phyloP scores from a whole-genome alignment of 2,329 filamentous ascomycete genomes.

The Xylariaceae sp. region DNA sequence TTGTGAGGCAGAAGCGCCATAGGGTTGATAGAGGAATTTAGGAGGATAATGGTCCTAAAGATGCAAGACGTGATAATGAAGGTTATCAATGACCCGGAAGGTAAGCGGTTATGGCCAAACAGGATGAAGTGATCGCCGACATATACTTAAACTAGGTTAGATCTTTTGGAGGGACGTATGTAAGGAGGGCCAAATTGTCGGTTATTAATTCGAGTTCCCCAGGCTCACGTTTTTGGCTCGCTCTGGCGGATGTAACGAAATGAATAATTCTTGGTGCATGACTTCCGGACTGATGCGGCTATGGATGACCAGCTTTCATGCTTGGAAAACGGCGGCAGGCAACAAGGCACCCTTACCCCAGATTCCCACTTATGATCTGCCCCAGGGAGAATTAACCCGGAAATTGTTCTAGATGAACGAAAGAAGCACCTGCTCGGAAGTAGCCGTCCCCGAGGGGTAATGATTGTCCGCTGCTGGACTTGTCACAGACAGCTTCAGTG shows the following conservation, averaged over 20 bases:
- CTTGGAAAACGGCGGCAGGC: background rate
- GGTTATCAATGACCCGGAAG: conserved; percentile 28
- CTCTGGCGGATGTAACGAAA: conserved; percentile 26
- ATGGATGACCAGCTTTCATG: background rate
- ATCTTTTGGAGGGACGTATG: background rate
- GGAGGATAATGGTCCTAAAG: conserved; percentile 22
- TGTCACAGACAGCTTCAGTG: background rate
- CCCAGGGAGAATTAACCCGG: conserved; percentile 27
- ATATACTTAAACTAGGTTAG: background rate
- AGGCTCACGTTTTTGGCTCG: conserved; percentile 18
- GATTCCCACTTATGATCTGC: conserved; percentile 29
- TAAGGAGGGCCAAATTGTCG: conserved; percentile 3
- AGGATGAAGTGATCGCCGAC: conserved; percentile 22
- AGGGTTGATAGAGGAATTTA: background rate
- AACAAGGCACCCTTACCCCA: conserved; percentile 16
- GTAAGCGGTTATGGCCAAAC: conserved; percentile 27
- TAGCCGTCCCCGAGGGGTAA: conserved; percentile 22
- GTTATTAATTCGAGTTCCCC: conserved; percentile 1
- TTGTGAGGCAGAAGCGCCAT: conserved; percentile 5
- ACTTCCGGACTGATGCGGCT: conserved; percentile 5
- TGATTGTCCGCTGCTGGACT: conserved; percentile 1
- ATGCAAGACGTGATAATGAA: conserved; percentile 2
- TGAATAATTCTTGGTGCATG: background rate
- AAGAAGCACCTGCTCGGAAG: conserved; percentile 22
- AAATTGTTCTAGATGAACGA: conserved; percentile 30